phyloP scores from a whole-genome alignment of 805 yeast species.

The Monosporozyma solicola region DNA sequence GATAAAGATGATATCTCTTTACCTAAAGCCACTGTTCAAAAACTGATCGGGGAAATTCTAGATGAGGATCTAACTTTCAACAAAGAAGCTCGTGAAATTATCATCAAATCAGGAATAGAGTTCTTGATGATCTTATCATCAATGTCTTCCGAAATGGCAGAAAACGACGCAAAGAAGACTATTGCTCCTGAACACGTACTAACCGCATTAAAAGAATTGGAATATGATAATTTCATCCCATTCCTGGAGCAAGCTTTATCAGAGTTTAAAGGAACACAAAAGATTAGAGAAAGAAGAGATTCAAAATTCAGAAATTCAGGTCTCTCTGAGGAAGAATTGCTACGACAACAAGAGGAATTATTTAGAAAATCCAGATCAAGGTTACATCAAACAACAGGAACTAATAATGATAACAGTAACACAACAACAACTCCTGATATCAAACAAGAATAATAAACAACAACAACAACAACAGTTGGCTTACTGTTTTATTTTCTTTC shows the following conservation, averaged over 20 bases:
- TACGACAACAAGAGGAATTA: conserved; percentile 86
- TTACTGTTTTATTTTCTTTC: too few relatives aligned
- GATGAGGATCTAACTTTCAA: conserved; percentile 84
- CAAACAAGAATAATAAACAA: not conserved
- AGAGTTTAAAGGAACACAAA: conserved; percentile 82
- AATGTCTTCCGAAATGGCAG: conserved; percentile 92
- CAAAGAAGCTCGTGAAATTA: conserved; percentile 88
- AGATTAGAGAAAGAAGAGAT: conserved; percentile 82
- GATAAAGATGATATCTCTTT: conserved; percentile 19
- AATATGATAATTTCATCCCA: conserved; percentile 76
- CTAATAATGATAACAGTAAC: not conserved
- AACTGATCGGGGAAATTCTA: conserved; percentile 80
- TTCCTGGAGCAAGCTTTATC: conserved; percentile 68
- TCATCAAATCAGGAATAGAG: conserved; percentile 93
- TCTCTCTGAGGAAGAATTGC: conserved; percentile 80
- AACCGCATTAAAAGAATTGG: conserved; percentile 78
- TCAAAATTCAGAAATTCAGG: conserved; percentile 93
- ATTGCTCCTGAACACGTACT: conserved; percentile 94
- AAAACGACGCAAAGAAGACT: conserved; percentile 90
- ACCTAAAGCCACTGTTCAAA: conserved; percentile 83
- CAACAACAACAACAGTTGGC: not conserved
- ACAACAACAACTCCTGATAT: not conserved
- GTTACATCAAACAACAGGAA: conserved; percentile 33
- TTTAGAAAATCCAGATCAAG: conserved; percentile 71
- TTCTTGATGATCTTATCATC: conserved; percentile 91